These are phyloP conservation scores for Aurantiochytrium sp. DNA, from an alignment of 108 stramenopile species.

Conservation along the genomic window DNA sequence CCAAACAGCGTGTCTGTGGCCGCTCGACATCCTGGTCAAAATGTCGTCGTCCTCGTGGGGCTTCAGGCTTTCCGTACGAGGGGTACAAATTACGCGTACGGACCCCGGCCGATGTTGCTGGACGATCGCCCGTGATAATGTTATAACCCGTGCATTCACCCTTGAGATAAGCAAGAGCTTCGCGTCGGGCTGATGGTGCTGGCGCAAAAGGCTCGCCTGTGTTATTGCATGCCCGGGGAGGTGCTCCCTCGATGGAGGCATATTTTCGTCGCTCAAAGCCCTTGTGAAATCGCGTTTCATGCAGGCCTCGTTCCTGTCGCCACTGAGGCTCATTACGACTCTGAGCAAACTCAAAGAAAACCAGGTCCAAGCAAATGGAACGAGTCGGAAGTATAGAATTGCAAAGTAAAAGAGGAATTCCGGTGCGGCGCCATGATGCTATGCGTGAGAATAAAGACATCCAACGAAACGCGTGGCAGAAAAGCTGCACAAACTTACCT, in stretches of 20 bases:
- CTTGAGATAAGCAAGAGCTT: not conserved
- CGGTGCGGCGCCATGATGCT: too few species aligned
- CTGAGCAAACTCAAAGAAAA: not conserved
- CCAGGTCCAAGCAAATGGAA: too few species aligned
- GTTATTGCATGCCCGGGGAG: not conserved
- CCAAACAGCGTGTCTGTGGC: not conserved
- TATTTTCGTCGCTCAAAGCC: slow-evolving; percentile 2
- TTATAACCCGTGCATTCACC: not conserved
- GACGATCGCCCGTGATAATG: not conserved
- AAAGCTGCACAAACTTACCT: not conserved
- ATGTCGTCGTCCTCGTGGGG: not conserved
- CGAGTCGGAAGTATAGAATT: too few species aligned
- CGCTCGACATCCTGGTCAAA: not conserved
- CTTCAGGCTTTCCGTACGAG: not conserved
- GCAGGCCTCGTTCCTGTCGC: not conserved
- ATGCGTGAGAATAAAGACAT: too few species aligned
- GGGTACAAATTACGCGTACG: not conserved
- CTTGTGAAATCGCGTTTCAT: not conserved
- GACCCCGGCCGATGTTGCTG: not conserved
- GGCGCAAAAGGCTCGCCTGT: not conserved
- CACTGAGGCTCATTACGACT: not conserved
- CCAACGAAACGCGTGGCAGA: too few species aligned
- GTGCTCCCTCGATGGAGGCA: not conserved
- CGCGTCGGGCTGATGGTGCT: not conserved
- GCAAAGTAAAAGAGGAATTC: too few species aligned